Percentiles rank a stretch among this genome's conserved stretches.
phyloP scores from a whole-genome alignment of 345 rosid species.

The Arabidopsis arenosa region DNA sequence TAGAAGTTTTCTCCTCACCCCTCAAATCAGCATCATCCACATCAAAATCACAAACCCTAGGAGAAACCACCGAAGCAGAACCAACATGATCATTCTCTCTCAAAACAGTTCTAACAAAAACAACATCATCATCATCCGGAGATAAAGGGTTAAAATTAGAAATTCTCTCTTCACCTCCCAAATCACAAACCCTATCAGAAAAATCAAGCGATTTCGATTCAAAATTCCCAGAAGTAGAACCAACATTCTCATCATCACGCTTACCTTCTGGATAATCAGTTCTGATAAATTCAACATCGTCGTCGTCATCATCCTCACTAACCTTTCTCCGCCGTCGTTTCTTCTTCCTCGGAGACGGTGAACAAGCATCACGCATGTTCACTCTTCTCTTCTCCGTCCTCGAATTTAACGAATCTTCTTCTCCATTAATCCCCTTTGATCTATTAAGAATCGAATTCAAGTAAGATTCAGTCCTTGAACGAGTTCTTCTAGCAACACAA shows the following conservation, averaged over 20 bases:
- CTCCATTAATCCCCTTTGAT: conserved; percentile 21
- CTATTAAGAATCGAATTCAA: conserved; percentile 4
- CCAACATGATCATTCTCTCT: neutral
- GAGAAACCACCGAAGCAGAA: conserved; percentile 18
- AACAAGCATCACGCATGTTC: neutral
- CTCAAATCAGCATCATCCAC: conserved; percentile 9
- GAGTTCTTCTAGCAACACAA: conserved; percentile 45
- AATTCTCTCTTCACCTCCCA: neutral
- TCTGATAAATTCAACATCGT: neutral
- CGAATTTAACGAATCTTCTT: neutral
- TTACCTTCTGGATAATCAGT: conserved; percentile 15
- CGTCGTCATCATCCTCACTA: conserved; percentile 1
- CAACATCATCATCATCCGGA: conserved; percentile 5
- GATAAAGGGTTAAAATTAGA: neutral
- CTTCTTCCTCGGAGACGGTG: conserved; percentile 4
- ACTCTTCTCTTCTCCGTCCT: conserved; percentile 17
- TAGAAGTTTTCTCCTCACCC: neutral
- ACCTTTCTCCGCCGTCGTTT: conserved; percentile 18
- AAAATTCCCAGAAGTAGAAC: neutral
- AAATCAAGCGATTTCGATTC: neutral
- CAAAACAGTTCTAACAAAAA: neutral
- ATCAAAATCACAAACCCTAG: conserved; percentile 16
- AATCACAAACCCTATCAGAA: conserved; percentile 15
- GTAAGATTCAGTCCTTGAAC: conserved; percentile 38
- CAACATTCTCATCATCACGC: neutral